These are phyloP conservation scores for Paraphaeosphaeria sporulosa DNA, from an alignment of 2,329 filamentous ascomycete genomes.

Conservation along the genomic window DNA sequence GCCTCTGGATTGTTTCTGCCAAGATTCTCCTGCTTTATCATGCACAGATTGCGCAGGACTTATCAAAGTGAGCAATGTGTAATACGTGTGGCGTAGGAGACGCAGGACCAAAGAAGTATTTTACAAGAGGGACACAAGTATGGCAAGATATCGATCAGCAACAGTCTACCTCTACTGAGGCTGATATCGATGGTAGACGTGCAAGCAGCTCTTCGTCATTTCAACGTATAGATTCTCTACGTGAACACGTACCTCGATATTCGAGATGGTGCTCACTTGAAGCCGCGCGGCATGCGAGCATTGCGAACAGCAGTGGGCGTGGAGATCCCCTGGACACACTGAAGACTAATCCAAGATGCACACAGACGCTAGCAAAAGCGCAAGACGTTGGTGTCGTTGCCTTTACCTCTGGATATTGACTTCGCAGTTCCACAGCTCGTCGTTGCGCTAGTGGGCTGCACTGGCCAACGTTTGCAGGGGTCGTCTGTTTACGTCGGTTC, in stretches of 20 bases:
- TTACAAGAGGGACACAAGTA: background rate
- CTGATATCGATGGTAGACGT: background rate
- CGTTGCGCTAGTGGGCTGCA: conserved; percentile 1
- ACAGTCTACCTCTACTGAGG: background rate
- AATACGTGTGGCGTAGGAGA: too few relatives aligned
- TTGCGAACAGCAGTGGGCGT: background rate
- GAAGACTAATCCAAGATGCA: background rate
- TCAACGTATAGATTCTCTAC: too few relatives aligned
- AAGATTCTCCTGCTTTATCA: too few relatives aligned
- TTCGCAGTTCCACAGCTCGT: background rate
- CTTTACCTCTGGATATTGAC: background rate
- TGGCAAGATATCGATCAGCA: background rate
- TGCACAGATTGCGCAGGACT: too few relatives aligned
- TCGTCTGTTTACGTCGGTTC: conserved; percentile 23
- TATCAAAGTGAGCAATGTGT: too few relatives aligned
- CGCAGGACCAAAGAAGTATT: background rate
- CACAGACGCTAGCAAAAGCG: background rate
- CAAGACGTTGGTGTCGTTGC: background rate
- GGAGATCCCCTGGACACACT: background rate
- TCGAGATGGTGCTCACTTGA: too few relatives aligned
- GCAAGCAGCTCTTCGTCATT: too few relatives aligned
- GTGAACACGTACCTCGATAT: too few relatives aligned
- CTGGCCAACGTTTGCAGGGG: conserved; percentile 19
- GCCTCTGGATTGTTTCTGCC: too few relatives aligned
- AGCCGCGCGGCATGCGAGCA: background rate